These are phyloP conservation scores for Pleurostoma richardsiae DNA, from an alignment of 2,329 filamentous ascomycete species.

Conservation along the genomic window DNA sequence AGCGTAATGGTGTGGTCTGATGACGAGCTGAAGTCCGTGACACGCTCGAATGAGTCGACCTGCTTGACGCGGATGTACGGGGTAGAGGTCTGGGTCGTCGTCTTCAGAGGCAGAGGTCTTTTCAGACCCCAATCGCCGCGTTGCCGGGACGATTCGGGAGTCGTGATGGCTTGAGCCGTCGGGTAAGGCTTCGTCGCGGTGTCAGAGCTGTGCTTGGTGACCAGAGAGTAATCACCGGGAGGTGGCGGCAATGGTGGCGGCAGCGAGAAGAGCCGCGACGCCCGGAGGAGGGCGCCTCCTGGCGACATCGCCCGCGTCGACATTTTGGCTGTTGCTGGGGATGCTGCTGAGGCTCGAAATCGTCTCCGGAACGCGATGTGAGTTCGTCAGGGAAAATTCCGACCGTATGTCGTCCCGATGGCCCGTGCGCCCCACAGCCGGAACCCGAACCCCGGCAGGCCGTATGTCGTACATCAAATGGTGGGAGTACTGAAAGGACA, in stretches of 20 bases:
- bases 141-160: constrained; percentile 64
- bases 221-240: constrained; percentile 39
- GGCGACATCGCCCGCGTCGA: constrained; percentile 42
- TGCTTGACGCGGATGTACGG: constrained; percentile 72
- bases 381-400: too few relatives aligned
- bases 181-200: constrained; percentile 73
- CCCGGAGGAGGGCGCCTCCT: constrained; percentile 68
- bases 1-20: constrained; percentile 76
- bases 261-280: constrained; percentile 85
- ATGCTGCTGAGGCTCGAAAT: background rate
- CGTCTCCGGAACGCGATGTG: too few relatives aligned
- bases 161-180: constrained; percentile 78
- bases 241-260: constrained; percentile 69
- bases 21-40: constrained; percentile 84
- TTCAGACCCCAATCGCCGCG: constrained; percentile 94
- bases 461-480: too few relatives aligned
- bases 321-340: constrained; percentile 14
- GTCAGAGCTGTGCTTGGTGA: constrained; percentile 49
- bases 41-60: constrained; percentile 79
- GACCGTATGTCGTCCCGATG: too few relatives aligned
- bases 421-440: too few relatives aligned
- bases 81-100: constrained; percentile 66
- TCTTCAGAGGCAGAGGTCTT: constrained; percentile 71
- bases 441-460: too few relatives aligned
- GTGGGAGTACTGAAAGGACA: too few relatives aligned